Evolutionary conservation across 2,329 filamentous ascomycete species (phyloP).

Genomic region (Acarospora socialis): DNA sequence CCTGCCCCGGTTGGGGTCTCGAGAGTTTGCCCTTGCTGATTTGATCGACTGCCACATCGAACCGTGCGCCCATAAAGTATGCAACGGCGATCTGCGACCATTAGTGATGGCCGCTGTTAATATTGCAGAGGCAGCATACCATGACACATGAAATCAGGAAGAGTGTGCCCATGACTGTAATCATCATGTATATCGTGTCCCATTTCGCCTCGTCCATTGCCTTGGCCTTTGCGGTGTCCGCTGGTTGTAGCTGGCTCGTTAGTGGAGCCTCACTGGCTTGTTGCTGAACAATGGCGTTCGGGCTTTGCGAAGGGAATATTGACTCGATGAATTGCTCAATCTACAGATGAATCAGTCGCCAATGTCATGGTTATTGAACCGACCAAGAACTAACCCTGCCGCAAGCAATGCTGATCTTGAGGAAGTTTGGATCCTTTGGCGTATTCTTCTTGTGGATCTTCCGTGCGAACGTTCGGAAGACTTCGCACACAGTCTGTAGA

Average conservation of each 20-base stretch:
- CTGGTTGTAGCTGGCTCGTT: conserved; percentile 30
- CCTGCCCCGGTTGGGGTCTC: conserved; percentile 20
- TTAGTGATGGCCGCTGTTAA: neutral
- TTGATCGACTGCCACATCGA: conserved; percentile 54
- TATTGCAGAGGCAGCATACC: conserved; percentile 41
- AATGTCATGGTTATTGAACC: neutral
- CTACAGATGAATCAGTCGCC: conserved; percentile 28
- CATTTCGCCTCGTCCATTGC: conserved; percentile 24
- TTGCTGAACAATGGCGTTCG: conserved; percentile 37
- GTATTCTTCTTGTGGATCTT: conserved; percentile 89
- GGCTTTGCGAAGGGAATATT: conserved; percentile 74
- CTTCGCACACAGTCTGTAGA: conserved; percentile 61
- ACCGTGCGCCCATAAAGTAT: conserved; percentile 67
- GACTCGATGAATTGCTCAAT: conserved; percentile 93
- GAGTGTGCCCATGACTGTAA: conserved; percentile 54
- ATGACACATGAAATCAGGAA: conserved; percentile 58
- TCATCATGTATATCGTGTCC: conserved; percentile 42
- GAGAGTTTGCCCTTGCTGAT: conserved; percentile 36
- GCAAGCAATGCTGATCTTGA: conserved; percentile 82
- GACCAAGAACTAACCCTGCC: conserved; percentile 50
- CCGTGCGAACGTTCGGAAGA: conserved; percentile 64
- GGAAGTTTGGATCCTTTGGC: conserved; percentile 78
- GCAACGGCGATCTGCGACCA: conserved; percentile 54
- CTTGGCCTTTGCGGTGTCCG: conserved; percentile 44
- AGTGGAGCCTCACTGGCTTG: conserved; percentile 22